A percentile compares a stretch with the other conserved stretches of the same genome.
These are phyloP conservation scores for Entoloma clypeatum DNA, from an alignment of 1,284 basidiomycete genomes.

Conservation along the genomic window DNA sequence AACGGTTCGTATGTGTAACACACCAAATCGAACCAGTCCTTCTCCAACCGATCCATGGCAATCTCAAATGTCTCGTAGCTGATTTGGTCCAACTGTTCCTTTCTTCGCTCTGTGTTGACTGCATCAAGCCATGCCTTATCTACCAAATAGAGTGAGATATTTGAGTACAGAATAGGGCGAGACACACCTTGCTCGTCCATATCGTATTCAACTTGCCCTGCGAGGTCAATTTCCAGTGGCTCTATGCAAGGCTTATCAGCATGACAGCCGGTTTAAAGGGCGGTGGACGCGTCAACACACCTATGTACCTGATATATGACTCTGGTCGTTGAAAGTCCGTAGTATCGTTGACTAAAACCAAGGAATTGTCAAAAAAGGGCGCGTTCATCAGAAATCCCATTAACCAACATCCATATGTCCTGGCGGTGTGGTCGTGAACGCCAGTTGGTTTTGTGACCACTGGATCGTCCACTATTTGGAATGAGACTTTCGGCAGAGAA, in stretches of 20 bases:
- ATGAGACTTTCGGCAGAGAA: conserved; percentile 57
- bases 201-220: conserved; percentile 96
- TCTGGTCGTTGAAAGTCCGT: conserved; percentile 75
- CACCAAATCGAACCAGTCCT: conserved; percentile 98
- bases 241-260: conserved; percentile 47
- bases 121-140: conserved; percentile 95
- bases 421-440: conserved; percentile 48
- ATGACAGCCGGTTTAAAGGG: neutral
- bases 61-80: conserved; percentile 92
- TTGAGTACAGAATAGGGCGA: conserved; percentile 6
- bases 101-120: conserved; percentile 81
- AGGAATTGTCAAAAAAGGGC: conserved; percentile 12
- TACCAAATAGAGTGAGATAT: conserved; percentile 27
- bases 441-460: conserved; percentile 51
- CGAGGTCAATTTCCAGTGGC: conserved; percentile 89
- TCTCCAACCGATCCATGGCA: conserved; percentile 95
- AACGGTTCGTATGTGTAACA: no score
- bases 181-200: conserved; percentile 95
- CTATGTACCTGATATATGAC: conserved; percentile 88
- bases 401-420: conserved; percentile 58
- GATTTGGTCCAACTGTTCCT: conserved; percentile 71
- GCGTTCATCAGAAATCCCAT: neutral
- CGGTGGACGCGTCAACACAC: conserved; percentile 37
- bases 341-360: conserved; percentile 64
- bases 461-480: conserved; percentile 57